Conservation (phyloP, 2,329 filamentous ascomycete genomes). For the Penicillium oxalicum region DNA sequence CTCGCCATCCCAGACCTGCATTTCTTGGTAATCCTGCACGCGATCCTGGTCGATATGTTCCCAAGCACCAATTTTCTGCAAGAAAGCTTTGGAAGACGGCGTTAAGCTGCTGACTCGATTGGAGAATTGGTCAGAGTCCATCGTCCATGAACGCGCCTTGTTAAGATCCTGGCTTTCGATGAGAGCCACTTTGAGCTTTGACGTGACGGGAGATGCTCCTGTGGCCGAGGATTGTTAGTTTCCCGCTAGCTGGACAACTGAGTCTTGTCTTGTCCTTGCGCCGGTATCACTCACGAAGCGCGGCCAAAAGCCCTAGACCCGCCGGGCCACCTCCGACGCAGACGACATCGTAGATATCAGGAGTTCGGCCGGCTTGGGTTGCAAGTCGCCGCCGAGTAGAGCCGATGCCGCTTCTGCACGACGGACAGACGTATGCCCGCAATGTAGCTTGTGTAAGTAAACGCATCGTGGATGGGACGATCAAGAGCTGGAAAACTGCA, state of each 20-base stretch:
- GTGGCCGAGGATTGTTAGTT: constrained; percentile 5
- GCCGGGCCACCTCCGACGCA: constrained; percentile 86
- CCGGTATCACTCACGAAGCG: constrained; percentile 56
- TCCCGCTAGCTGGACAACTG: neutral
- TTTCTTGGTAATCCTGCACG: constrained; percentile 83
- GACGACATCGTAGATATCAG: constrained; percentile 86
- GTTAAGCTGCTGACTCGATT: constrained; percentile 96
- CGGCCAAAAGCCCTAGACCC: constrained; percentile 73
- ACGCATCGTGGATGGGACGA: constrained; percentile 28
- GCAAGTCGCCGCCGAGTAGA: constrained; percentile 28
- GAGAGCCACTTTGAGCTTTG: constrained; percentile 74
- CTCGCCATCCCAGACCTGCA: constrained; percentile 98
- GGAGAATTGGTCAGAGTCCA: constrained; percentile 66
- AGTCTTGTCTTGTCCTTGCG: neutral
- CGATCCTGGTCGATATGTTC: constrained; percentile 63
- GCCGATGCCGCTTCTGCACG: constrained; percentile 30
- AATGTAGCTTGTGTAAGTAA: constrained; percentile 26
- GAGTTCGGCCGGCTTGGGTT: constrained; percentile 34
- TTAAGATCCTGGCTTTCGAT: constrained; percentile 82
- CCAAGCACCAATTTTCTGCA: constrained; percentile 83
- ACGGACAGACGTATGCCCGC: constrained; percentile 38
- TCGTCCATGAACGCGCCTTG: constrained; percentile 61
- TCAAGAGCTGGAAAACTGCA: constrained; percentile 7
- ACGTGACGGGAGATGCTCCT: constrained; percentile 72
- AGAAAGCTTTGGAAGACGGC: constrained; percentile 75